phyloP scores from a whole-genome alignment of 768 basidiomycete genomes.

The Suillus discolor region DNA sequence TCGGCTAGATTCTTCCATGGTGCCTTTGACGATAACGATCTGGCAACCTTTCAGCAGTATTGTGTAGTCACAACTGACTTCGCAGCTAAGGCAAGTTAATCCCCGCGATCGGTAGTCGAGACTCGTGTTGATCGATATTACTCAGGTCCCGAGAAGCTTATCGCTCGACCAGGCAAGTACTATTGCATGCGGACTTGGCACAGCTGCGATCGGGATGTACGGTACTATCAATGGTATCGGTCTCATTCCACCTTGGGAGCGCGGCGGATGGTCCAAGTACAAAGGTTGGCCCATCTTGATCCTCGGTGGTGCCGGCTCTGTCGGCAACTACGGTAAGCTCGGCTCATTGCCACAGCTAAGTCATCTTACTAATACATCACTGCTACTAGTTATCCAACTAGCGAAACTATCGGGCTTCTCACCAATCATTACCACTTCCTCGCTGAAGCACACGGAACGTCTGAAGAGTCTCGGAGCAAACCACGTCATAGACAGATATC shows the following conservation, averaged over 20 bases:
- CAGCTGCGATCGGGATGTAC: conserved; percentile 54
- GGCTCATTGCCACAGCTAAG: conserved; percentile 12
- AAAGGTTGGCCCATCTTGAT: conserved; percentile 47
- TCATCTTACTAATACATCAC: conserved; percentile 15
- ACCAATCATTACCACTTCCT: conserved; percentile 36
- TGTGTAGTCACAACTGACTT: conserved; percentile 42
- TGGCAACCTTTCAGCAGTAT: conserved; percentile 49
- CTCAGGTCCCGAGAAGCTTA: conserved; percentile 47
- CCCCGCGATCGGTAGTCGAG: not conserved
- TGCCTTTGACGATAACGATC: conserved; percentile 38
- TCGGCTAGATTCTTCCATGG: conserved; percentile 43
- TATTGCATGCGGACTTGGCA: conserved; percentile 50
- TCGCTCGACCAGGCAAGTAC: conserved; percentile 52
- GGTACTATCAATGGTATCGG: conserved; percentile 41
- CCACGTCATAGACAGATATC: conserved; percentile 37
- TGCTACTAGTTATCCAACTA: conserved; percentile 38
- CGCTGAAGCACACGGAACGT: conserved; percentile 37
- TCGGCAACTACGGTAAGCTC: conserved; percentile 50
- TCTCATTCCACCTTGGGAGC: conserved; percentile 41
- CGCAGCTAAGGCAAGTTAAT: conserved; percentile 38
- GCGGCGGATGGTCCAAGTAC: conserved; percentile 42
- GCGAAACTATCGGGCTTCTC: conserved; percentile 44
- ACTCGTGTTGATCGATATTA: conserved; percentile 4
- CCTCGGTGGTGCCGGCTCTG: conserved; percentile 50
- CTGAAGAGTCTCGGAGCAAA: conserved; percentile 37